phyloP scores from a whole-genome alignment of 148 eudicot genomes.

The Dianthus caryophyllus region DNA sequence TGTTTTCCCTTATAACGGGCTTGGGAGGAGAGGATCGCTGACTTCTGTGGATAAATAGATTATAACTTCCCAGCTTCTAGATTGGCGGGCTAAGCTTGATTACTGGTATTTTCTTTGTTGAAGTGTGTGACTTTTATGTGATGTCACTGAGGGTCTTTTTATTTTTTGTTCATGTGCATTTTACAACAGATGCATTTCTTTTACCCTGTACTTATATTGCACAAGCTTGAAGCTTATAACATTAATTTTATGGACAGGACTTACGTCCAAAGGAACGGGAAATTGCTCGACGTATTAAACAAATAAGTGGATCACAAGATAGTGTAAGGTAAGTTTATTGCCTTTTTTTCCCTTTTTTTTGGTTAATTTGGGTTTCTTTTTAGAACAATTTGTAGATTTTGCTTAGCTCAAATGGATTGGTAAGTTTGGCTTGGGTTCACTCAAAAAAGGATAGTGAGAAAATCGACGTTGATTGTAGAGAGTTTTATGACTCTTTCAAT shows the following conservation, averaged over 20 bases:
- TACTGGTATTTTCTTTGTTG: background rate
- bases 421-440: too few relatives aligned
- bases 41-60: background rate
- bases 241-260: slow-evolving; percentile 41
- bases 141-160: background rate
- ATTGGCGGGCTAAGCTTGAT: slow-evolving; percentile 1
- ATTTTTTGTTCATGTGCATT: background rate
- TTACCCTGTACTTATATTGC: background rate
- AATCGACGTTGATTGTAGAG: too few relatives aligned
- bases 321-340: slow-evolving; percentile 53
- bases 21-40: background rate
- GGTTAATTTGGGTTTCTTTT: too few relatives aligned
- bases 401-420: too few relatives aligned
- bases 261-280: slow-evolving; percentile 39
- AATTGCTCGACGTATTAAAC: slow-evolving; percentile 51
- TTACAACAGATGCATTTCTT: background rate
- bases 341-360: background rate
- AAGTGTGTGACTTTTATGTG: slow-evolving; percentile 1
- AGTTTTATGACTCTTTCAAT: background rate
- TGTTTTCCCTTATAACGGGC: background rate
- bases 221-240: background rate
- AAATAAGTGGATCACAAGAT: slow-evolving; percentile 50
- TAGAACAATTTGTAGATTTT: too few relatives aligned
- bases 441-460: too few relatives aligned
- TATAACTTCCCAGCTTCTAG: background rate